Evolutionary conservation across 2,329 filamentous ascomycete species (phyloP).

Genomic region (Neofusicoccum kwambonambiense): DNA sequence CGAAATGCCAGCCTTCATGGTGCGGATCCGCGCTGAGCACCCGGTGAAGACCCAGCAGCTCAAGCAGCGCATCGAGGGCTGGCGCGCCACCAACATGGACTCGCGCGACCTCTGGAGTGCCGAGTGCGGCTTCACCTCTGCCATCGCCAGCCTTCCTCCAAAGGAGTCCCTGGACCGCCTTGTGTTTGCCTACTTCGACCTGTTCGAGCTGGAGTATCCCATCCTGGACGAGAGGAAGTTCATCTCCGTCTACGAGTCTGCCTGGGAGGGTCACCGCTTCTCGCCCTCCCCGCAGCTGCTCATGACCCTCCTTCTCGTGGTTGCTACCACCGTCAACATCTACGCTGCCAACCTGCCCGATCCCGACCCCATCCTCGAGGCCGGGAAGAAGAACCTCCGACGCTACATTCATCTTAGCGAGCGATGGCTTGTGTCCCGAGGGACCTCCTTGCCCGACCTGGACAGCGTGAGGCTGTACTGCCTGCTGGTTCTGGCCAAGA

Average conservation of each 20-base stretch:
- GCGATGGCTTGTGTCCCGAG: slow-evolving; percentile 1
- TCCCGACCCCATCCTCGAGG: background rate
- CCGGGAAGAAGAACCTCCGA: background rate
- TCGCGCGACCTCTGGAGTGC: slow-evolving; percentile 2
- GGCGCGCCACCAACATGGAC: slow-evolving; percentile 4
- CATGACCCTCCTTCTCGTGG: background rate
- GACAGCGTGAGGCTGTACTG: background rate
- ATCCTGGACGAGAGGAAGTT: slow-evolving; percentile 1
- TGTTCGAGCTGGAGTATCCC: slow-evolving; percentile 7
- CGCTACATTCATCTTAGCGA: slow-evolving; percentile 7
- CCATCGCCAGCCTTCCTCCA: background rate
- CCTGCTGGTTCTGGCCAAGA: slow-evolving; percentile 1
- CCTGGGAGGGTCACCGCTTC: slow-evolving; percentile 4
- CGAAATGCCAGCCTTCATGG: slow-evolving; percentile 6
- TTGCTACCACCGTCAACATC: slow-evolving; percentile 1
- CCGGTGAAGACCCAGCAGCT: background rate
- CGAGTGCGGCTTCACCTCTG: background rate
- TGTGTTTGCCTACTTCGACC: slow-evolving; percentile 1
- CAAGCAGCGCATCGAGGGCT: background rate
- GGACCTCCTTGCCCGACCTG: background rate
- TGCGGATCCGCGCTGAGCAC: background rate
- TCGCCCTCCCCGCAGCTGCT: background rate
- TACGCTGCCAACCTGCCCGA: background rate
- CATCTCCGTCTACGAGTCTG: slow-evolving; percentile 1
- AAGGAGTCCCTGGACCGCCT: background rate